Evolutionary conservation across 805 yeast species (phyloP), one percentile per base, ranked within the genome.

Genomic region (Pichia occidentalis): DNA sequence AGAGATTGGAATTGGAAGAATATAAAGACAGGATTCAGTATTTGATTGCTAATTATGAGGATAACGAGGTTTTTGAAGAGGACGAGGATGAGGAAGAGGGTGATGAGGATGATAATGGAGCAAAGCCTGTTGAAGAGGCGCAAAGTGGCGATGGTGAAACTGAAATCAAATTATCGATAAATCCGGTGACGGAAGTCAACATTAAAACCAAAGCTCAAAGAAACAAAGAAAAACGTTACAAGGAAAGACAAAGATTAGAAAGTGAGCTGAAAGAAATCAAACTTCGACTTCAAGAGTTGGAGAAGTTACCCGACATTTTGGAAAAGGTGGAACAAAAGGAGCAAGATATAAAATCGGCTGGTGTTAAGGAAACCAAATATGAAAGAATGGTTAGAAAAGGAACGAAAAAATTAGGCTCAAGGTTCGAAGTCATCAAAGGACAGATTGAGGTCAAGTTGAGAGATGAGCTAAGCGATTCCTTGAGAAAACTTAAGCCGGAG

Each of bases 401-500:
- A 8, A 60, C 54, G 45, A 56, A 47, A 44, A 60, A 59, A 38
- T 60, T 66, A 39, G 64, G 70, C 38, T 63, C 67, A 45, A 71
- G 68, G 44, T 67, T 70, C 45, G 60, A 58, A 24, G 53, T 62
- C 10, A 49, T 67, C 35, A 69, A 68, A 36, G 58, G 57, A 12
- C 70, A 71, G n/a, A 52, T 75, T 37, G 80, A 90, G 51, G 81
- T 92, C 20, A 90, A 92, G 62, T 71, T 92, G 36, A 75, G 94
- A 19, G 90, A 85, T 54, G 98, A 92, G 60, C 70, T 92, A 47
- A 77, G 82, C 24, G 94, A 84, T 51, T 84, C 95, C 12, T 67
- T 92, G 51, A 75, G 96, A 58, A 74, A 77, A 45, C 65, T 92
- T 54, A 84, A 75, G 55, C 92, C 97, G 0, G 98, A 92, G 64